Base-by-base conservation (phyloP, 2,329 filamentous ascomycete genomes). In the Helicocarpus griseus region DNA sequence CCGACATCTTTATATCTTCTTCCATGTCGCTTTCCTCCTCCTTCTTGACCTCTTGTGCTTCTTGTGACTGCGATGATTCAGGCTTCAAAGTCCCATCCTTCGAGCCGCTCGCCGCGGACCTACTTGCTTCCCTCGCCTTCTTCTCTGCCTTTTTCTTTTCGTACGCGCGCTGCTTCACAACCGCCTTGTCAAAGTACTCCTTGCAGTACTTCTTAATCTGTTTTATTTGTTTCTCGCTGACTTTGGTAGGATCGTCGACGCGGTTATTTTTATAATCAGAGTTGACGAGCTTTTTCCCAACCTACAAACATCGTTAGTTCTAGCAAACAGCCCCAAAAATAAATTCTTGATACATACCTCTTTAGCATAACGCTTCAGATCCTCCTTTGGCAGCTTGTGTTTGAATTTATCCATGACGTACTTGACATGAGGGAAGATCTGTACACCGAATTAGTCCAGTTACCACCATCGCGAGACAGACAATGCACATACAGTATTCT, bases 201-300 rank as follows among this genome's bases (percentile, higher is more conserved):
- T 86, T 85, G 53, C 90, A 89, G 63, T 86, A 89, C 52, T 81
- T 83, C 70, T 88, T 95, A 53, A 96, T 81, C 57, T 89, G 88
- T 64, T 84, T 85, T 60, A 85, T 80, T 61, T 93, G 87, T 64
- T 88, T 90, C 33, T 86, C 79, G 26, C 78, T 80, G 57, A 96
- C 84, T 46, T 79, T 80, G 22, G 81, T 87, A 0, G 89, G 91
- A 62, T 96, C 85, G 43, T 81, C 78, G 8, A 96, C 89, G n/a
- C 89, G 84, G 45, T 83, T 81, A 63, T 91, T 86, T 67, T 95
- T 95, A 72, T 87, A 96, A 66, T 97, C 91, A 0, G 89, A 93
- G 17, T 87, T 81, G 19, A 95, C 90, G 13, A 97, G 79, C 68
- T 91, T 95, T 70, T 95, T 95, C 52, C 83, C 83, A 44, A 91